Conservation (phyloP, 1,284 basidiomycete genomes). For the Pyrrhoderma noxium region DNA sequence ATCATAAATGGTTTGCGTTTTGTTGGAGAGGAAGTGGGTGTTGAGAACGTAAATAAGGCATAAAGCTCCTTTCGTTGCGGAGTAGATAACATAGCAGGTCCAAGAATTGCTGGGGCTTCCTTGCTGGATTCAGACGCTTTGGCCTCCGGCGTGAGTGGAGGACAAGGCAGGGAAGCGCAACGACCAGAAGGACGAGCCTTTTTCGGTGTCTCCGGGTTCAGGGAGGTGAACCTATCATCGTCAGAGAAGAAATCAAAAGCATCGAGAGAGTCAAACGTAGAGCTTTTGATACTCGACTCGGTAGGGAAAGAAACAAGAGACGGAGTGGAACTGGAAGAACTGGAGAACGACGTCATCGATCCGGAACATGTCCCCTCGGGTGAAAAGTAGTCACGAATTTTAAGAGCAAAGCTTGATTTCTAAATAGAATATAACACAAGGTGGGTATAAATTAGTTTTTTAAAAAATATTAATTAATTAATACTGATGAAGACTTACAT, state of each 20-base stretch:
- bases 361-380: constrained; percentile 21
- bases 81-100: constrained; percentile 46
- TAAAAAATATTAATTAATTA: background rate
- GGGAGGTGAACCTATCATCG: background rate
- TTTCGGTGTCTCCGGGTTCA: constrained; percentile 11
- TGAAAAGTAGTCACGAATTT: constrained; percentile 47
- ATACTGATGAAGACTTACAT: constrained; percentile 26
- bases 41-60: constrained; percentile 65
- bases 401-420: constrained; percentile 25
- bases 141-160: constrained; percentile 16
- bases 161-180: constrained; percentile 19
- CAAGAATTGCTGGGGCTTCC: constrained; percentile 14
- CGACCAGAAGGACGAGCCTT: background rate
- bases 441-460: too few relatives aligned
- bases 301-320: too few relatives aligned
- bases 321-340: background rate
- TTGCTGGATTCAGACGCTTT: background rate
- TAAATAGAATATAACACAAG: constrained; percentile 11
- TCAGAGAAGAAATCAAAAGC: background rate
- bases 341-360: constrained; percentile 17
- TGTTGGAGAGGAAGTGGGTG: constrained; percentile 11
- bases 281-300: constrained; percentile 15
- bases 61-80: constrained; percentile 65
- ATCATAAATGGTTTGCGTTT: too few relatives aligned
- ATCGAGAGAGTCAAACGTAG: constrained; percentile 22